Conservation (phyloP, 2,329 filamentous ascomycete genomes). For the Ilyonectria destructans region DNA sequence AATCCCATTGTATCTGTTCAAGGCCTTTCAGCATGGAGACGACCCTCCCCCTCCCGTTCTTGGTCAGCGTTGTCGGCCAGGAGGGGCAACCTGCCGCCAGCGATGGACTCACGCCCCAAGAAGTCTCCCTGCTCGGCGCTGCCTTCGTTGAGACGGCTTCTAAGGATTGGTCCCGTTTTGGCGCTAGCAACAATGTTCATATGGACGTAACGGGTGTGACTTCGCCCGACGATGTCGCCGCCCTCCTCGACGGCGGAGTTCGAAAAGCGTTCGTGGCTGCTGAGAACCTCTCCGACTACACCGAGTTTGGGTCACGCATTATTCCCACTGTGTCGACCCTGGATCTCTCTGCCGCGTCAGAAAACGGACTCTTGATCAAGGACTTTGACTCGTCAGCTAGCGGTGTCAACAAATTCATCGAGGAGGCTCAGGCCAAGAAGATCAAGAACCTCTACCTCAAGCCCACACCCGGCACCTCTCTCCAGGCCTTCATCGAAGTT, state of each 20-base stretch:
- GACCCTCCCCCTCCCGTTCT: slow-evolving; percentile 75
- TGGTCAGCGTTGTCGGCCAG: slow-evolving; percentile 71
- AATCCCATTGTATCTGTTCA: slow-evolving; percentile 20
- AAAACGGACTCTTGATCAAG: slow-evolving; percentile 68
- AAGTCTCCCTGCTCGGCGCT: slow-evolving; percentile 73
- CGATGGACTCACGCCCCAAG: slow-evolving; percentile 70
- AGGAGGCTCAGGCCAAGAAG: slow-evolving; percentile 63
- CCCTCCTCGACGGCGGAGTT: slow-evolving; percentile 88
- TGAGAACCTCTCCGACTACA: slow-evolving; percentile 75
- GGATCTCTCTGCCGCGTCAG: slow-evolving; percentile 62
- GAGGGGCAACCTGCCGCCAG: slow-evolving; percentile 64
- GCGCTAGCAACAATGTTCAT: slow-evolving; percentile 74
- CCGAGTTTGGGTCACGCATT: slow-evolving; percentile 71
- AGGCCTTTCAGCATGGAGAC: slow-evolving; percentile 70
- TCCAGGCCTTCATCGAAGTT: slow-evolving; percentile 64
- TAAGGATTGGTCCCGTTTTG: slow-evolving; percentile 65
- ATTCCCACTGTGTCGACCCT: slow-evolving; percentile 66
- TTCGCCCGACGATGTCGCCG: slow-evolving; percentile 81
- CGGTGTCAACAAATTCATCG: slow-evolving; percentile 61
- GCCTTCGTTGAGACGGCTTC: slow-evolving; percentile 72
- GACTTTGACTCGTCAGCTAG: slow-evolving; percentile 64
- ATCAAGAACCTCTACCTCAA: slow-evolving; percentile 67
- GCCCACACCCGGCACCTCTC: slow-evolving; percentile 62
- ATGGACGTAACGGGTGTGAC: slow-evolving; percentile 83
- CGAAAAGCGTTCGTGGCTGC: slow-evolving; percentile 86